Conservation (phyloP, 164 flowering plant species). For the Magnolia kwangsiensis region DNA sequence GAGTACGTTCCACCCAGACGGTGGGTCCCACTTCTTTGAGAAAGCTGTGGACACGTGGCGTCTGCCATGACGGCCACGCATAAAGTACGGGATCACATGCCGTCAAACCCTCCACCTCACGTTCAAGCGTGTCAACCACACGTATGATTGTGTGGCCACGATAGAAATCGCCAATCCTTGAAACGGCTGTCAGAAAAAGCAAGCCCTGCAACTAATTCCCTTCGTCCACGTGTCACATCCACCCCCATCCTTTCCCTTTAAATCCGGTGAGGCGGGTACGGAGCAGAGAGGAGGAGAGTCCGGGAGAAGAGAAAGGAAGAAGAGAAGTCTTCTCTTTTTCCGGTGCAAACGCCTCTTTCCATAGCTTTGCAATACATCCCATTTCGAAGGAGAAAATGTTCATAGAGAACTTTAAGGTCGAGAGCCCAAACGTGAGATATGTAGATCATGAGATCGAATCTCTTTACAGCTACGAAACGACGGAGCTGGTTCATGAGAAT, state of each 20-base stretch:
- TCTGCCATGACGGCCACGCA: no score
- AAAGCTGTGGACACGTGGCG: no score
- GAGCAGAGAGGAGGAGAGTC: background rate
- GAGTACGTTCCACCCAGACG: no score
- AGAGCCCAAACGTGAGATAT: constrained; percentile 87
- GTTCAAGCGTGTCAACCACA: no score
- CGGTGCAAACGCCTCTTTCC: background rate
- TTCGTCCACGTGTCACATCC: background rate
- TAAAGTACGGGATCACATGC: no score
- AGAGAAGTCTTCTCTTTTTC: background rate
- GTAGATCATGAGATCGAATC: constrained; percentile 77
- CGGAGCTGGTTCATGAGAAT: constrained; percentile 90
- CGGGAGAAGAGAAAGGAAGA: background rate
- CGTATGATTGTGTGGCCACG: no score
- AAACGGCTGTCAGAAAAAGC: no score
- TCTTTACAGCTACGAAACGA: constrained; percentile 77
- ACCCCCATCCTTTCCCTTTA: background rate
- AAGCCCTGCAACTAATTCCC: background rate
- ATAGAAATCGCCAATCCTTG: no score
- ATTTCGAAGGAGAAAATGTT: constrained; percentile 54
- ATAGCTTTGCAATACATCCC: background rate
- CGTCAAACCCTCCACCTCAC: no score
- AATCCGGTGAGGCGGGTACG: background rate
- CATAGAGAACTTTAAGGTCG: constrained; percentile 85
- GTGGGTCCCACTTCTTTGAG: no score